Percentiles rank a stretch among this genome's conserved stretches.
Conservation (phyloP, 2,329 filamentous ascomycete species). For the Sarocladium strictum region DNA sequence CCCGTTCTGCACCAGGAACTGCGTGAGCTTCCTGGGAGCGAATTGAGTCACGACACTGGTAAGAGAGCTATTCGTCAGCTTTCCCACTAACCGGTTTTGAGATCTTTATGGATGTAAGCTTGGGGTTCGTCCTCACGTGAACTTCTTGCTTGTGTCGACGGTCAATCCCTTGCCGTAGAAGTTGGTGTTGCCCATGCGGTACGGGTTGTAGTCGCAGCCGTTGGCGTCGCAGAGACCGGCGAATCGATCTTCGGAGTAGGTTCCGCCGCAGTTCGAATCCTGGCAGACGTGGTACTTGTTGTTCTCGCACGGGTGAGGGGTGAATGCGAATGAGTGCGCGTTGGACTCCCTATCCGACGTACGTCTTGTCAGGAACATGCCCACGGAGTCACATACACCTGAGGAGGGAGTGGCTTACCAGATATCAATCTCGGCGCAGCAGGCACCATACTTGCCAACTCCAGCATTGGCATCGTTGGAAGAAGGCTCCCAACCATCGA, state of each 20-base stretch:
- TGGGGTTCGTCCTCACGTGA: constrained; percentile 31
- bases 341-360: constrained; percentile 47
- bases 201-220: constrained; percentile 62
- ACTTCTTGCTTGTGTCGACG: constrained; percentile 49
- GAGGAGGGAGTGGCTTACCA: constrained; percentile 39
- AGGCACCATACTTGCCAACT: constrained; percentile 41
- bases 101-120: too few species aligned
- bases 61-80: too few species aligned
- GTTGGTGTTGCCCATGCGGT: constrained; percentile 52
- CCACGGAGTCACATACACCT: too few species aligned
- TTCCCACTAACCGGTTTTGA: too few species aligned
- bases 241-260: constrained; percentile 44
- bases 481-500: constrained; percentile 39
- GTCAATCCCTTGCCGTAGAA: constrained; percentile 55
- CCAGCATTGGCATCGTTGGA: constrained; percentile 45
- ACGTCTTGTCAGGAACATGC: too few species aligned
- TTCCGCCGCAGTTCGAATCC: constrained; percentile 36
- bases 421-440: constrained; percentile 53
- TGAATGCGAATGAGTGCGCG: constrained; percentile 48
- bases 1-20: constrained; percentile 56
- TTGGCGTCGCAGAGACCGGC: constrained; percentile 55
- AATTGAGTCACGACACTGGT: constrained; percentile 56
- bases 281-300: constrained; percentile 27
- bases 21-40: constrained; percentile 40
- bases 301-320: constrained; percentile 48